Conservation (phyloP, 768 basidiomycete species). For the Lactifluus hygrophoroides region DNA sequence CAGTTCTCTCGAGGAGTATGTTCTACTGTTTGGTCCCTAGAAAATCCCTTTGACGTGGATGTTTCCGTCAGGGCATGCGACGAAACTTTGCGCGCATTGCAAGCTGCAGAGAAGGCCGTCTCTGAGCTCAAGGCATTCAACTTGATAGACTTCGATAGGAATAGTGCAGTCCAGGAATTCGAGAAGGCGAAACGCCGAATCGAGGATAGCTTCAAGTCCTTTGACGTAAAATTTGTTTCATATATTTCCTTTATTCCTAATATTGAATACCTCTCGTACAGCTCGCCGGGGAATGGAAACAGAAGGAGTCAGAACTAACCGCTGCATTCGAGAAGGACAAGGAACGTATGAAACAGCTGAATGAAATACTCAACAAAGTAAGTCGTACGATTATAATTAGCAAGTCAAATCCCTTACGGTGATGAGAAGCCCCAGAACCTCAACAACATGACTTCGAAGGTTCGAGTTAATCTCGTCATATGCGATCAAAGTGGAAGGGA, state of each 20-base stretch:
- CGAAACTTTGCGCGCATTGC: not conserved
- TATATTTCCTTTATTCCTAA: not conserved
- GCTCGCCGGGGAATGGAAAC: not conserved
- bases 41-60: not conserved
- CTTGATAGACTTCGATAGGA: not conserved
- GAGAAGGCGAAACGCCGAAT: not conserved
- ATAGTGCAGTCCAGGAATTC: not conserved
- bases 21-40: not conserved
- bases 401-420: not conserved
- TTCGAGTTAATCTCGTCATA: not conserved
- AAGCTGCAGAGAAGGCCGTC: not conserved
- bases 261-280: not conserved
- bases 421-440: not conserved
- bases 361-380: not conserved
- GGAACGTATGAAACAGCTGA: not conserved
- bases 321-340: slow-evolving; percentile 1
- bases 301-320: not conserved
- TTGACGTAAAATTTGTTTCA: not conserved
- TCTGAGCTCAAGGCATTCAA: not conserved
- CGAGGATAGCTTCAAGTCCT: not conserved
- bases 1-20: slow-evolving; percentile 10
- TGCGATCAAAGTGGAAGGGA: not conserved
- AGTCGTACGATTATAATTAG: not conserved
- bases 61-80: not conserved
- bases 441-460: not conserved